These are phyloP conservation scores for Phlebiopsis gigantea DNA, from an alignment of 768 basidiomycete genomes.

Conservation along the genomic window DNA sequence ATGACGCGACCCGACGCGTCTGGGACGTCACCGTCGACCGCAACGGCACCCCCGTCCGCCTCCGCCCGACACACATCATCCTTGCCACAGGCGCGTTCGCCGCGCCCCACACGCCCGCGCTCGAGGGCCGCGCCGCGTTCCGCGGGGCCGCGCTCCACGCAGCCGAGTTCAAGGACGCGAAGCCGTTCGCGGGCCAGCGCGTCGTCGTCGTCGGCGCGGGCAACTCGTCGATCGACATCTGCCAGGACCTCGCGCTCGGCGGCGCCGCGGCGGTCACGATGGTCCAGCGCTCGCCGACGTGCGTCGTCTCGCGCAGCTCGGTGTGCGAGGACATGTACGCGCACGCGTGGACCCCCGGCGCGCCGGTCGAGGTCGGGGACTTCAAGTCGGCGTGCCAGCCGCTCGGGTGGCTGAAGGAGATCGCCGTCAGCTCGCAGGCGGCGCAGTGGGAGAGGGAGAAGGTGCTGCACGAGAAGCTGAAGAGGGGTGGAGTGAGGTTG, in stretches of 20 bases:
- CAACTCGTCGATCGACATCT: conserved; percentile 35
- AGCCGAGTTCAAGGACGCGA: conserved; percentile 22
- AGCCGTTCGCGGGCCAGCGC: conserved; percentile 26
- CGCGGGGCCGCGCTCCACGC: conserved; percentile 29
- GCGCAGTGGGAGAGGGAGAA: conserved; percentile 25
- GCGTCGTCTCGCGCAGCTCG: conserved; percentile 21
- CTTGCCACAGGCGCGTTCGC: conserved; percentile 34
- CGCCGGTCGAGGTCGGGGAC: conserved; percentile 23
- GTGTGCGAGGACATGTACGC: not conserved
- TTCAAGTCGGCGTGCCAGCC: conserved; percentile 19
- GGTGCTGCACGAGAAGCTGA: conserved; percentile 29
- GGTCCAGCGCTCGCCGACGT: conserved; percentile 37
- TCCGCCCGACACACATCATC: conserved; percentile 35
- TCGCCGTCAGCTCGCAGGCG: conserved; percentile 14
- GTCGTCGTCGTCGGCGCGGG: conserved; percentile 39
- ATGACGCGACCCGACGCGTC: conserved; percentile 22
- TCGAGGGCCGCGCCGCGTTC: conserved; percentile 25
- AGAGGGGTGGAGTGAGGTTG: conserved; percentile 31
- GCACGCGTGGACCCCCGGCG: conserved; percentile 14
- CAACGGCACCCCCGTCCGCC: conserved; percentile 22
- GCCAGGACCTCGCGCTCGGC: conserved; percentile 29
- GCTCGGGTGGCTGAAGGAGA: conserved; percentile 18
- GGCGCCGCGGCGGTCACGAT: conserved; percentile 34
- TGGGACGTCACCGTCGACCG: conserved; percentile 32
- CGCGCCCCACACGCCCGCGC: conserved; percentile 26